Evolutionary conservation across 495 filamentous ascomycete genomes (phyloP), one percentile per base, ranked within the genome.

Genomic region (Entonaema liquescens): DNA sequence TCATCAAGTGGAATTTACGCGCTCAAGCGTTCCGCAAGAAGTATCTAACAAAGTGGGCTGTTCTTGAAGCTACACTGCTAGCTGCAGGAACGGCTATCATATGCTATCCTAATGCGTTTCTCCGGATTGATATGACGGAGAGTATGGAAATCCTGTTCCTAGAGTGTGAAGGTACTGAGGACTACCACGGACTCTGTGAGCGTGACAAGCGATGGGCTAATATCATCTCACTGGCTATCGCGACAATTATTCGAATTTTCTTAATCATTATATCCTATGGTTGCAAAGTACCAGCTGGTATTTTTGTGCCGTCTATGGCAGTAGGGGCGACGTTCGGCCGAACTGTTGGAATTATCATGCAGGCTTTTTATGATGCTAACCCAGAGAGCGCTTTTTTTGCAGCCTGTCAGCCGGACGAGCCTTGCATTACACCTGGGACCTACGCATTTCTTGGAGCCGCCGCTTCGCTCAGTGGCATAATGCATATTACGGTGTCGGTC

Each of bases 101-200:
- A 6, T 98, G 95, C 81, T 99, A 95, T 74, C 95, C 94, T 1
- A 99, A 98, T 77, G 94, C 92, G 79, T 98, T 99, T 73, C 78
- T 99, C 56, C 87, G 92, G 69, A 98, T 99, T 74, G 97, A 99
- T 79, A 98, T 99, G 95, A 98, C 95, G 0, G 94, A 97, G 80
- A 97, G 93, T 82, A 98, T 99, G 95, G 94, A 98, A 78, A 97
- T 97, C 67, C 82, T 99, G 2, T 99, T 99, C 78, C 85, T 90
- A 12, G 96, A 99, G 81, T 99, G 95, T 74, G 94, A 97, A 78
- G 95, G 93, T 23, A 90, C 87, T 15, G 92, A 97, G 79, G 92
- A 98, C 73, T 98, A 98, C 72, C 86, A 95, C 55, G 94, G 92
- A 1, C 86, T 99, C 53, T 99, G 95, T 89, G 91, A 98, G 84